phyloP scores from a whole-genome alignment of 495 filamentous ascomycete genomes.

The Aspergillus indologenus region DNA sequence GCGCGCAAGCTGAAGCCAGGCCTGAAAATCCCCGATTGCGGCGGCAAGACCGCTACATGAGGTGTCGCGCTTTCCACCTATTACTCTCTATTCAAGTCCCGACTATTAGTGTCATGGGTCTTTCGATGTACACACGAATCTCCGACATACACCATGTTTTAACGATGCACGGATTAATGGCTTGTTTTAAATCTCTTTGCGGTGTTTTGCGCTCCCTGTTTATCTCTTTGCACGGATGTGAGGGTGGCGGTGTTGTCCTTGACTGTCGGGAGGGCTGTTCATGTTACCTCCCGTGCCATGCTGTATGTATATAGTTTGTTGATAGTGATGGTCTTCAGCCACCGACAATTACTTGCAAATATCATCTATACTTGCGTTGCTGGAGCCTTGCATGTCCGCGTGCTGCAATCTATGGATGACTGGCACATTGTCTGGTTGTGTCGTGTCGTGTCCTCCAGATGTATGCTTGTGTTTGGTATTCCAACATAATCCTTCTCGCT shows the following conservation, averaged over 20 bases:
- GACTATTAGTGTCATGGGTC: background rate
- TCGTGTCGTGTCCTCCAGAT: too few relatives aligned
- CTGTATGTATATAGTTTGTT: slow-evolving; percentile 15
- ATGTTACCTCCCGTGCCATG: background rate
- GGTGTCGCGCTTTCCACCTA: background rate
- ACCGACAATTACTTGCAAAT: background rate
- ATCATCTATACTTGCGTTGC: slow-evolving; percentile 1
- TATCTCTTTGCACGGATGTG: slow-evolving; percentile 4
- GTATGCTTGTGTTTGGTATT: too few relatives aligned
- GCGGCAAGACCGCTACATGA: slow-evolving; percentile 61
- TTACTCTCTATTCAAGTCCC: slow-evolving; percentile 3
- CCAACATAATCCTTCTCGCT: too few relatives aligned
- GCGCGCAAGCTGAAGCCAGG: slow-evolving; percentile 82
- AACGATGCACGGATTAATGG: slow-evolving; percentile 9
- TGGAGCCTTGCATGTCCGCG: too few relatives aligned
- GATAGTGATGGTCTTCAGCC: background rate
- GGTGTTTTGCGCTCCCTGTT: slow-evolving; percentile 6
- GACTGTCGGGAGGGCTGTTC: slow-evolving; percentile 1
- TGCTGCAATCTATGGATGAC: too few relatives aligned
- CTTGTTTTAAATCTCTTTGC: slow-evolving; percentile 6
- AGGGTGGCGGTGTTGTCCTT: slow-evolving; percentile 10
- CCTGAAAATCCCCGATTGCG: slow-evolving; percentile 84
- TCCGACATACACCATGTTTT: slow-evolving; percentile 16
- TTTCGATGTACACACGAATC: slow-evolving; percentile 15
- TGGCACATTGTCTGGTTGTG: too few relatives aligned